Conservation (phyloP, 345 rosid species). For the Aquilaria malaccensis region DNA sequence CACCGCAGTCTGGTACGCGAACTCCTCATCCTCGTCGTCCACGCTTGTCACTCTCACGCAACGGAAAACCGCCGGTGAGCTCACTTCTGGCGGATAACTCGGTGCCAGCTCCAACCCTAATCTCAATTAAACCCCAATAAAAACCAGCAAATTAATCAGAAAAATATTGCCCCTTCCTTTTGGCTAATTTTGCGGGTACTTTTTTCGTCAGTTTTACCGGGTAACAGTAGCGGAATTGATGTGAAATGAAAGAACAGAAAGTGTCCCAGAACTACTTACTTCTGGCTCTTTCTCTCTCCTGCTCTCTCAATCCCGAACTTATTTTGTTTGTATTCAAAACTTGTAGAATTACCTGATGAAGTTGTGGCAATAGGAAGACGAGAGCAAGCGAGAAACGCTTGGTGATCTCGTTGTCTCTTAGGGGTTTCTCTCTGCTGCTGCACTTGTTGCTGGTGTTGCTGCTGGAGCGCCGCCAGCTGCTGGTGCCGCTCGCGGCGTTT, state of each 20-base stretch:
- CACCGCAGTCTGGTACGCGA: slow-evolving; percentile 70
- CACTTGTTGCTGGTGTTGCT: slow-evolving; percentile 51
- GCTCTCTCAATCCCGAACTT: too few relatives aligned
- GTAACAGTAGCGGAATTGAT: slow-evolving; percentile 29
- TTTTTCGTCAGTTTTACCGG: slow-evolving; percentile 45
- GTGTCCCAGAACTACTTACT: too few relatives aligned
- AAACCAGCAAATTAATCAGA: background rate
- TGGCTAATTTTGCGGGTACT: slow-evolving; percentile 7
- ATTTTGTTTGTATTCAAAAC: background rate
- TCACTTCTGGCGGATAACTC: slow-evolving; percentile 50
- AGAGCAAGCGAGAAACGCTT: slow-evolving; percentile 25
- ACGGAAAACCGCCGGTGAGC: slow-evolving; percentile 49
- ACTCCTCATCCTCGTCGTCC: slow-evolving; percentile 47
- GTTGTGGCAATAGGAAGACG: slow-evolving; percentile 17
- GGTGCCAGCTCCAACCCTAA: slow-evolving; percentile 58
- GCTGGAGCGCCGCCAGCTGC: slow-evolving; percentile 44
- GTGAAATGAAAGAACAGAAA: slow-evolving; percentile 9
- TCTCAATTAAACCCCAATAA: background rate
- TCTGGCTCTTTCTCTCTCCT: too few relatives aligned
- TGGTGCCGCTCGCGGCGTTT: slow-evolving; percentile 86
- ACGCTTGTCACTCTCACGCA: slow-evolving; percentile 54
- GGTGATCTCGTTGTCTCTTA: slow-evolving; percentile 50
- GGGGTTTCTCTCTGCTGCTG: slow-evolving; percentile 40
- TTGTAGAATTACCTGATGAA: slow-evolving; percentile 17
- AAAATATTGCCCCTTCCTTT: background rate